Base-by-base conservation (phyloP, 2,329 filamentous ascomycete species). In the Dryadomyces sulphureus region DNA sequence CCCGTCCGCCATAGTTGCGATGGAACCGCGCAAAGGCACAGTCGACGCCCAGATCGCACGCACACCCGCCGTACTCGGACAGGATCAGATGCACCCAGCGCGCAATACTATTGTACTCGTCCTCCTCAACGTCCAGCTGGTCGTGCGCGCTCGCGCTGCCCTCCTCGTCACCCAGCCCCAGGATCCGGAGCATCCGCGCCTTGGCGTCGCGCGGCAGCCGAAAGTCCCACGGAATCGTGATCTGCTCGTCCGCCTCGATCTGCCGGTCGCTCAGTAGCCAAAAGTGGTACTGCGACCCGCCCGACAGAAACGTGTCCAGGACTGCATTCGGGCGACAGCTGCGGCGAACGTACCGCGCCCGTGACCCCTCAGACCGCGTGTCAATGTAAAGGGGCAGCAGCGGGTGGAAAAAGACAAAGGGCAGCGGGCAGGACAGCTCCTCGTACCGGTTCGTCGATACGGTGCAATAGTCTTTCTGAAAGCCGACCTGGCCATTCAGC, bases 281-380 rank as follows among this genome's bases (percentile, higher is more conserved):
- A 61, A 96, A 94, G 58, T 92, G 86, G 57, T 90, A 94, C 53
- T 90, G 81, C 1, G 79, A 80, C 4, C 75, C 73, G 41, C 79
- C 80, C 2, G 85, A 85, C 41, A 95, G 75, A 53, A 88, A 84
- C 0, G 89, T 93, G 59, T 92, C 89, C 55, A 96, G 69, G 27
- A 76, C 73, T n/a, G 92, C 78, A 57, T 96, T 98, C 1, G 92
- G 86, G 50, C 77, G 79, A 65, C 92, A 98, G 56, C 92, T 96
- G 53, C 90, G 78, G 47, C 92, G 79, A n/a, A 93, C 79, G 59
- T 92, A 95, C 39, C 92, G 84, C 48, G 92, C 79, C 32, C 79
- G 68, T 5, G 86, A 94, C 20, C 90, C 92, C 65, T 94, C 87
- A 59, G 77, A 77, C 49, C 92, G 75, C 9, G 89, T 92, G 62